These are phyloP conservation scores for Fusarium illudens DNA, from an alignment of 2,329 filamentous ascomycete genomes.

Conservation along the genomic window DNA sequence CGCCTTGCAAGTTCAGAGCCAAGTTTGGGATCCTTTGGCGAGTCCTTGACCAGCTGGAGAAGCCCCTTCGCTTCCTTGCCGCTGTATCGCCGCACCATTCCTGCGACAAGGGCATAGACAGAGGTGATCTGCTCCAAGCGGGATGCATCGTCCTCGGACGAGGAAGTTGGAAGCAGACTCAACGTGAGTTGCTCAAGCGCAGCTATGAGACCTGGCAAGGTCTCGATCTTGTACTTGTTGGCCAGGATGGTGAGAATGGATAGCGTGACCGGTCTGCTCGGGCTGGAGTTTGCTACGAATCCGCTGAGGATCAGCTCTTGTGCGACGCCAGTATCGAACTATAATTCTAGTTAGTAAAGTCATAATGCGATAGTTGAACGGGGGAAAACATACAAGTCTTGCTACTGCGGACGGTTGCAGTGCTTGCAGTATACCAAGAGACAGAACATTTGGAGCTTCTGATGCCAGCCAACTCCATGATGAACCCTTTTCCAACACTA, in stretches of 20 bases:
- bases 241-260: constrained; percentile 53
- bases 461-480: constrained; percentile 47
- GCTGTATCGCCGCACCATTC: constrained; percentile 50
- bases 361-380: constrained; percentile 2
- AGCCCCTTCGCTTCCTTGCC: constrained; percentile 47
- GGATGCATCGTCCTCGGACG: constrained; percentile 8
- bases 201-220: constrained; percentile 37
- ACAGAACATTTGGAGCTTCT: constrained; percentile 47
- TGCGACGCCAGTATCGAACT: constrained; percentile 50
- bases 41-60: constrained; percentile 48
- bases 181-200: constrained; percentile 40
- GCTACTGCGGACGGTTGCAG: constrained; percentile 47
- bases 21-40: constrained; percentile 44
- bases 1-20: constrained; percentile 54
- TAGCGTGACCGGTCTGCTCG: constrained; percentile 42
- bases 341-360: constrained; percentile 11
- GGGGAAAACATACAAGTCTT: constrained; percentile 44
- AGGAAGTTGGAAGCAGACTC: constrained; percentile 26
- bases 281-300: constrained; percentile 23
- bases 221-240: constrained; percentile 56
- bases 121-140: constrained; percentile 44
- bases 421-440: constrained; percentile 50
- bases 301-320: constrained; percentile 47
- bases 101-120: constrained; percentile 49
- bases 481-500: constrained; percentile 24